Base-by-base conservation (phyloP, 2,329 filamentous ascomycete species). In the Escovopsis sp. region DNA sequence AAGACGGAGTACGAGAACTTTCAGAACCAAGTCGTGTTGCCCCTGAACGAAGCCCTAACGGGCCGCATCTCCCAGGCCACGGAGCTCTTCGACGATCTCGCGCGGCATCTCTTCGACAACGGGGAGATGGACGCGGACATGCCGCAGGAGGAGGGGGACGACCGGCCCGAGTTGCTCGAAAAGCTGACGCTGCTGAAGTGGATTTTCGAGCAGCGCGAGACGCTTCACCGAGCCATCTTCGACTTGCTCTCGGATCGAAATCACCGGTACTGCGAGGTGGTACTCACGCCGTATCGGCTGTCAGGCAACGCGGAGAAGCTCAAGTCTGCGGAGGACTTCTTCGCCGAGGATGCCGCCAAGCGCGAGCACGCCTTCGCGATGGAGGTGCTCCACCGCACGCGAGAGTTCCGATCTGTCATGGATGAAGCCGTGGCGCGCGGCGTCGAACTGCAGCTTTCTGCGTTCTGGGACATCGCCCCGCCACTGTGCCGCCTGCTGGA, bases 391-490 rank as follows among this genome's bases (percentile, higher is more conserved):
- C 68, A 73, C 43, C 76, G 90, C 11, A 76, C 79, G 15, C 72
- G 83, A 45, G 76, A 79, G 16, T 87, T 96, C 51, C 69, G 83
- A 45, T 68, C 70, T 32, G 73, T 90, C 6, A 74, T 94, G 21
- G 85, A 94, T 52, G 70, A 77, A 46, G 90, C 90, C 37, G 87
- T 94, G 16, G 76, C 77, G 15, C 76, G 83, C 9, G 90, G 88
- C 13, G 85, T 96, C 10, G 86, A 94, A 53, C 73, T 85, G 37
- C 90, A 96, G 57, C 70, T 94, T 3, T 87, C 80, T 9, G 87
- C 88, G 0, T 98, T 96, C 55, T 98, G 90, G 90, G 90, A 98
- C 51, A 93, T 96, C 48, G 88, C 87, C 2, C 90, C 90, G 3
- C 76, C 78, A 4, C 68, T 98, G 0, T 68, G 79, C 18, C 69